Base-by-base conservation (phyloP, 768 basidiomycete species). In the Lentinus tigrinus region DNA sequence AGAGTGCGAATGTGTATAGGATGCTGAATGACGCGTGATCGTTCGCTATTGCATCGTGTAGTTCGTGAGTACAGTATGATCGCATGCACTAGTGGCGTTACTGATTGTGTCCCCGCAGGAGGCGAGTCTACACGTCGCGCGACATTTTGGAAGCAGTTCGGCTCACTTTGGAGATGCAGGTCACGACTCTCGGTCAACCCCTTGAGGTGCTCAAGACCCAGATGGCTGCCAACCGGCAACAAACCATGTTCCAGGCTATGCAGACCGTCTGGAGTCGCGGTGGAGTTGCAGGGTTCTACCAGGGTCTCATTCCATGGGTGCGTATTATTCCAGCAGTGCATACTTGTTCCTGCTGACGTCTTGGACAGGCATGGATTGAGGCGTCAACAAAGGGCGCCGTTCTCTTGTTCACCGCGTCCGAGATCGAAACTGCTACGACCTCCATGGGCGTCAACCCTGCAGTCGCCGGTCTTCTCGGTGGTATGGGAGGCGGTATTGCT, bases 241-340 rank as follows among this genome's bases (percentile, higher is more conserved):
- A 99, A 72, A 80, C 89, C 13, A 97, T 99, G 94, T 65, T 80
- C 59, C 85, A 93, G 70, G 95, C 97, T 17, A 79, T 90, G 65
- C 79, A 82, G 62, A 85, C 87, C 5, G 93, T 98, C 58, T 96
- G 94, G 93, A 80, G 85, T 66, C 88, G 97, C 61, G 97, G 97
- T 65, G 94, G 97, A 61, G 75, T 88, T 55, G 71, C 76, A 46
- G 97, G 97, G 24, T 94, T 96, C 78, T 99, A 92, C 77, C 97
- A 99, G 74, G 97, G 97, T 64, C 85, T 99, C 60, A 98, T 98
- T 70, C 97, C 97, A 69, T 99, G 97, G 96, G 95, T 94, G 67
- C 60, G 87, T 67, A 57, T 44, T 24, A 2, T 16, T 28, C 26
- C n/a, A n/a, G n/a, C 31, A 6, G 46, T 3, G 44, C 37, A 11